These are phyloP conservation scores for Adansonia madagascariensis DNA, from an alignment of 441 rosid species.

Conservation along the genomic window DNA sequence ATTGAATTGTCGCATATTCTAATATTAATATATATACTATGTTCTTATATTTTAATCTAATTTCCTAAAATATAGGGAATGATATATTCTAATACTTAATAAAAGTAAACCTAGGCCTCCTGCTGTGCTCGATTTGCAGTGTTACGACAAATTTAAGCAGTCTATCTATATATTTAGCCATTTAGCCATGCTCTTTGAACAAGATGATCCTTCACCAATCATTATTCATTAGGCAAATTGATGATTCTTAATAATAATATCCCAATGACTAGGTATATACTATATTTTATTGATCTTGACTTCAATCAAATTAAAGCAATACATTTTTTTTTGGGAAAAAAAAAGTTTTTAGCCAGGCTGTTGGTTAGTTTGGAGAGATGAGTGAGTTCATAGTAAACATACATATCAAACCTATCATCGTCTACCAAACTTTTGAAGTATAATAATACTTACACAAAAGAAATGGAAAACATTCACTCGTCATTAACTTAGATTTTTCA, in stretches of 20 bases:
- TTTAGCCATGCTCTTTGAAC: not conserved
- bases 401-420: slow-evolving; percentile 4
- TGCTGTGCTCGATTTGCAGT: not conserved
- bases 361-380: not conserved
- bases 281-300: too few species aligned
- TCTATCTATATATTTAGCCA: not conserved
- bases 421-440: not conserved
- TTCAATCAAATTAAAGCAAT: not conserved
- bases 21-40: too few species aligned
- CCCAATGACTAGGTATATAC: too few species aligned
- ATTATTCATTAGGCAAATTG: too few species aligned
- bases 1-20: too few species aligned
- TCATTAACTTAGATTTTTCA: not conserved
- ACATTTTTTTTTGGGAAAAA: not conserved
- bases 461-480: not conserved
- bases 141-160: not conserved
- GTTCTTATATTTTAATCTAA: too few species aligned
- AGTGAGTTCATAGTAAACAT: not conserved
- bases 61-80: too few species aligned
- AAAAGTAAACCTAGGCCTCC: not conserved
- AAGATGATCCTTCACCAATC: not conserved
- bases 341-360: not conserved
- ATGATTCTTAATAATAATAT: too few species aligned
- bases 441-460: not conserved
- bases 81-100: too few species aligned